Percentiles rank a stretch among this genome's conserved stretches.
phyloP scores from a whole-genome alignment of 176 grass and related monocot genomes.

The Raddia guianensis region DNA sequence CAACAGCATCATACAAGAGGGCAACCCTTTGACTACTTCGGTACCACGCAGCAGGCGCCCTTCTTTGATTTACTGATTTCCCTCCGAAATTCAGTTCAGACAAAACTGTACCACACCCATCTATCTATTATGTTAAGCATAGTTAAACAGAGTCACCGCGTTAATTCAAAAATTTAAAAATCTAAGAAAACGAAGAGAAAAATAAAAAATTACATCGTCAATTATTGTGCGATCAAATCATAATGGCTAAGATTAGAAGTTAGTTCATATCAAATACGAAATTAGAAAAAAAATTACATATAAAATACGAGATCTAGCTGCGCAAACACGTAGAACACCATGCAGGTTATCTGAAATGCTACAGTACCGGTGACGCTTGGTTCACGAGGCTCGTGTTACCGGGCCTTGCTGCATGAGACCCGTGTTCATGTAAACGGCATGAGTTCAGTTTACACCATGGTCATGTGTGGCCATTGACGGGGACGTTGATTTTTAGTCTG shows the following conservation, averaged over 20 bases:
- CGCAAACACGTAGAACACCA: too few species aligned
- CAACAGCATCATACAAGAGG: constrained; percentile 44
- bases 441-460: constrained; percentile 9
- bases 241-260: too few species aligned
- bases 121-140: too few species aligned
- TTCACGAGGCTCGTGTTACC: constrained; percentile 6
- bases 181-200: too few species aligned
- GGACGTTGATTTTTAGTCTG: background rate
- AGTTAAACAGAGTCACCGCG: too few species aligned
- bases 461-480: background rate
- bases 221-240: too few species aligned
- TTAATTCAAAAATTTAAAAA: too few species aligned
- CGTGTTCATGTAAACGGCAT: constrained; percentile 25
- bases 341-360: background rate
- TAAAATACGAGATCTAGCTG: too few species aligned
- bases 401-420: constrained; percentile 36
- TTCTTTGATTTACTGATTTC: background rate
- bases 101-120: constrained; percentile 9
- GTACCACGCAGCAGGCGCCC: background rate
- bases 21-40: constrained; percentile 33
- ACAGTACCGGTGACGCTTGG: background rate
- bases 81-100: constrained; percentile 23
- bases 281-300: too few species aligned
- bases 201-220: too few species aligned
- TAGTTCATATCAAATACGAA: too few species aligned